These are phyloP conservation scores for Chenopodium quinoa DNA, from an alignment of 148 eudicot species.

Conservation along the genomic window DNA sequence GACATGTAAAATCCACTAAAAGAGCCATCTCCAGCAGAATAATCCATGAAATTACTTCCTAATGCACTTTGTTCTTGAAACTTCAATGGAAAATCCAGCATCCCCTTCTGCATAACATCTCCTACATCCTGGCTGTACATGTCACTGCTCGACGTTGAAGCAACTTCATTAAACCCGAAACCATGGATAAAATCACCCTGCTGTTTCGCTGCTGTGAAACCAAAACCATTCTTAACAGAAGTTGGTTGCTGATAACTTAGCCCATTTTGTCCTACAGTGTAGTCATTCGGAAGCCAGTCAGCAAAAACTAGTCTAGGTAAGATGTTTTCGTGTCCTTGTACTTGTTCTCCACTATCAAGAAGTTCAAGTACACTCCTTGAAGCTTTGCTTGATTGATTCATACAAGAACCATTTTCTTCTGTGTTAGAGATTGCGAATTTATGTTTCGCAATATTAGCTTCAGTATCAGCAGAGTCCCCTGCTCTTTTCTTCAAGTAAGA, in stretches of 20 bases:
- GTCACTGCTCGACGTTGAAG: constrained; percentile 15
- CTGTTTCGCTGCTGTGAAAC: constrained; percentile 9
- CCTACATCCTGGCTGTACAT: constrained; percentile 20
- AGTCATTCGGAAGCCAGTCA: constrained; percentile 29
- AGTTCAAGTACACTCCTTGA: constrained; percentile 7
- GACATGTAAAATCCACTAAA: constrained; percentile 15
- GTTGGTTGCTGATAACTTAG: background rate
- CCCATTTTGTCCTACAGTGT: background rate
- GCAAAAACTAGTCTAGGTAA: constrained; percentile 27
- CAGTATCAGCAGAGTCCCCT: constrained; percentile 2
- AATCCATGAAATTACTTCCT: constrained; percentile 24
- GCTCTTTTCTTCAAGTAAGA: constrained; percentile 47
- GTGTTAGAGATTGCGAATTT: background rate
- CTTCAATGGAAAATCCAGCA: constrained; percentile 27
- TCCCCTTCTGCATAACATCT: constrained; percentile 12
- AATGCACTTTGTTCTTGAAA: constrained; percentile 23
- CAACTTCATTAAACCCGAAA: constrained; percentile 13
- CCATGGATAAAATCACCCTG: constrained; percentile 19
- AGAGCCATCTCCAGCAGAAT: constrained; percentile 18
- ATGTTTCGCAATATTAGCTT: background rate
- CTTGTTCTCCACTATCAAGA: background rate
- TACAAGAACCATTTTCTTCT: background rate
- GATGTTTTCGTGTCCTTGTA: constrained; percentile 1
- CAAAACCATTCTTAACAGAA: constrained; percentile 11
- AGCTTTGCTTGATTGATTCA: constrained; percentile 3